Percentiles rank a stretch among this genome's conserved stretches.
phyloP scores from a whole-genome alignment of 768 basidiomycete species.

The Serendipita sp. region DNA sequence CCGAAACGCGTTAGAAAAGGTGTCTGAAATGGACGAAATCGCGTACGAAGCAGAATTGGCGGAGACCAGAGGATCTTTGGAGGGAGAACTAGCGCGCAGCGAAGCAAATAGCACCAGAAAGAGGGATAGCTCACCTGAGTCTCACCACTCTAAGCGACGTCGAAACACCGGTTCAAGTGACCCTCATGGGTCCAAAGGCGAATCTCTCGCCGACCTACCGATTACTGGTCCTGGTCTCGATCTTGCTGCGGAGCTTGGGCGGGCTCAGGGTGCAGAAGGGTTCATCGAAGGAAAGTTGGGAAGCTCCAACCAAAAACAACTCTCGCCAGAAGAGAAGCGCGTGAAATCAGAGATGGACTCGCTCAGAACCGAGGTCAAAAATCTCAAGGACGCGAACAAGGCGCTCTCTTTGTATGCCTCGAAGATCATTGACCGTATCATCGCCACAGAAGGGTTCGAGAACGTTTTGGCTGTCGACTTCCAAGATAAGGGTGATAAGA shows the following conservation, averaged over 20 bases:
- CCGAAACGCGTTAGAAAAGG: slow-evolving; percentile 17
- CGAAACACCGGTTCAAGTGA: slow-evolving; percentile 27
- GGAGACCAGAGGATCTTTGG: background rate
- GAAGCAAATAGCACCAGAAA: slow-evolving; percentile 13
- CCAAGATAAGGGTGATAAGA: slow-evolving; percentile 16
- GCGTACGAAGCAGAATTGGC: slow-evolving; percentile 32
- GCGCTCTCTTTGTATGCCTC: slow-evolving; percentile 88
- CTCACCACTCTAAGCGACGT: slow-evolving; percentile 26
- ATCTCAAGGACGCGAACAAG: slow-evolving; percentile 89
- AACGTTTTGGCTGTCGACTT: slow-evolving; percentile 91
- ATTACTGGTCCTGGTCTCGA: slow-evolving; percentile 82
- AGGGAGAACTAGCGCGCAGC: slow-evolving; percentile 9
- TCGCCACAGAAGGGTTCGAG: slow-evolving; percentile 91
- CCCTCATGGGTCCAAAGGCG: slow-evolving; percentile 36
- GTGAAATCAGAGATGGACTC: slow-evolving; percentile 45
- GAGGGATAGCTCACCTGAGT: slow-evolving; percentile 24
- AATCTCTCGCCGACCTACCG: slow-evolving; percentile 72
- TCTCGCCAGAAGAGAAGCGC: background rate
- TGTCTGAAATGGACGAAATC: slow-evolving; percentile 24
- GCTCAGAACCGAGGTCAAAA: slow-evolving; percentile 77
- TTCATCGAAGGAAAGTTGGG: slow-evolving; percentile 33
- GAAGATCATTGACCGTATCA: slow-evolving; percentile 96
- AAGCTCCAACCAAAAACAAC: background rate
- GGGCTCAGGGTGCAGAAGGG: slow-evolving; percentile 72
- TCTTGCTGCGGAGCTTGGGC: slow-evolving; percentile 79